Percentiles rank a stretch among this genome's conserved stretches.
Evolutionary conservation across 2,329 filamentous ascomycete genomes (phyloP).

Genomic region (Hypoxylon sp.): DNA sequence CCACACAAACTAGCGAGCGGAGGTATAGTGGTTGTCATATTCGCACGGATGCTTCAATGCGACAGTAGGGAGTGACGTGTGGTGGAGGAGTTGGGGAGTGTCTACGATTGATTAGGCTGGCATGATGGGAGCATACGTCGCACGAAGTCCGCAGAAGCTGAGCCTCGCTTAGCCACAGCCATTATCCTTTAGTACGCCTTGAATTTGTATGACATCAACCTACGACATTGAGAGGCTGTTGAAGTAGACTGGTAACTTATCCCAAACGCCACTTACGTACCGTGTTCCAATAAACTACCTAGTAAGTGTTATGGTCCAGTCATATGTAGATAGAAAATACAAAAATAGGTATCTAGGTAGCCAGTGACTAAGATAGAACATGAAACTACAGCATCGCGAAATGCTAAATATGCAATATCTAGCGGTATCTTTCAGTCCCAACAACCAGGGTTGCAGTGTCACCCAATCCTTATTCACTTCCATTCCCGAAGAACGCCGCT

Average conservation of each 20-base stretch:
- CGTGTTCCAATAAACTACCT: too few species aligned
- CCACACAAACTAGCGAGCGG: constrained; percentile 1
- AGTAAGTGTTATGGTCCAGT: neutral
- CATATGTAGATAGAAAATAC: neutral
- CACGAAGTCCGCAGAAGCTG: too few species aligned
- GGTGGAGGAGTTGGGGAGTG: neutral
- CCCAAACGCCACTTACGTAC: too few species aligned
- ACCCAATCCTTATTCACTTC: neutral
- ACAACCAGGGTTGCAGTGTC: neutral
- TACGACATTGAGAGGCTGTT: neutral
- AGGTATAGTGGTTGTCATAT: constrained; percentile 1
- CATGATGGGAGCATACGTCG: neutral
- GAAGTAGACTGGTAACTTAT: neutral
- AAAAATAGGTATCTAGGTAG: too few species aligned
- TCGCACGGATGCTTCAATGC: neutral
- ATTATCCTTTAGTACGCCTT: neutral
- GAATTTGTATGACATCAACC: neutral
- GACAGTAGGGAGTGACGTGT: neutral
- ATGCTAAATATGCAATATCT: neutral
- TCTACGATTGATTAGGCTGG: neutral
- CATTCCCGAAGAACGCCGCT: constrained; percentile 1
- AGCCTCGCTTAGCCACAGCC: neutral
- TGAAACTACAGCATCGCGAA: constrained; percentile 2
- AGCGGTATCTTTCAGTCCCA: constrained; percentile 1
- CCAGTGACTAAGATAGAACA: neutral